Evolutionary conservation across 345 rosid genomes (phyloP), one percentile per base, ranked within the genome.

Genomic region (Populus tremula): DNA sequence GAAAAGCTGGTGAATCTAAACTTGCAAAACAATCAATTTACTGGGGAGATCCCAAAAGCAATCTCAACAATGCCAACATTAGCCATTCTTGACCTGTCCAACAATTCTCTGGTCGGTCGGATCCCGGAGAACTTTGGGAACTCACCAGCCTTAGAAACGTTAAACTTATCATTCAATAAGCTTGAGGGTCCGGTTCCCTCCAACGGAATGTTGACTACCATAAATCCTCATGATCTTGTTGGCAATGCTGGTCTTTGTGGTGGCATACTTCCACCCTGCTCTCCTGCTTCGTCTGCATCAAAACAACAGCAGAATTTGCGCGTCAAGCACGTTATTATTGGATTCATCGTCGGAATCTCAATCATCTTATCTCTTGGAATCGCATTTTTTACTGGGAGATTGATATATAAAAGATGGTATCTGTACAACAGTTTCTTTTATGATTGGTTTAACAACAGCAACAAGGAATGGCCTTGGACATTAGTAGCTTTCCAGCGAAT

Each of bases 391-490:
- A 77, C 81, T 29, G 82, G 82, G 38, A 75, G 89, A 66, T 75
- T 76, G 62, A 62, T 91, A 29, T 91, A 90, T 73, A 88, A 85
- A 68, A 89, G 78, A 78, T 88, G 92, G 93, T 81, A 87, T 49
- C 69, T 87, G 0, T 78, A 79, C 59, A 89, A 93, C 53, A 81
- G 87, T 80, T 89, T 92, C 84, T 85, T 87, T 9, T 86, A 82
- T 70, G 91, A 86, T 71, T 82, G 81, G 71, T 82, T 83, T 9
- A 90, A 84, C 61, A 82, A 78, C 74, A 89, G 90, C 31, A 82
- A 71, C 3, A 89, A 86, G 70, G 92, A 90, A 73, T 96, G 99
- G 97, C 97, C 99, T 2, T 96, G 99, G 99, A 89, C 90, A 81
- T 69, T 93, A 61, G 84, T 87, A 90, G 98, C 94, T 82, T 96